These are phyloP conservation scores for Penicillium concentricum DNA, from an alignment of 2,329 filamentous ascomycete genomes.

Conservation along the genomic window DNA sequence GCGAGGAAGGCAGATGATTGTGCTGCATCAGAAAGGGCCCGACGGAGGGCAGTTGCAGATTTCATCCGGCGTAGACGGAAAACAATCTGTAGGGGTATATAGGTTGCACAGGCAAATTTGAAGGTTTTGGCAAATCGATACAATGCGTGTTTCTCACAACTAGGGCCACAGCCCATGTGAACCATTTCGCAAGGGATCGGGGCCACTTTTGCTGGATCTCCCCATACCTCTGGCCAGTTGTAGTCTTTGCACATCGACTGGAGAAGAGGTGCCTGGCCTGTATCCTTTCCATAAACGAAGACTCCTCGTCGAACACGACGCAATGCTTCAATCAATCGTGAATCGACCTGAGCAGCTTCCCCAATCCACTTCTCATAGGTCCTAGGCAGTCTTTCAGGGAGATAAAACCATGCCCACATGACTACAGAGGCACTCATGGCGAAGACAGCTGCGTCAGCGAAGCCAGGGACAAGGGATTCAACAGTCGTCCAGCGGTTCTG, in stretches of 20 bases:
- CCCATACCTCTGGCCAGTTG: conserved; percentile 66
- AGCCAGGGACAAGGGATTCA: conserved; percentile 42
- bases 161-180: conserved; percentile 73
- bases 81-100: conserved; percentile 71
- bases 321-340: conserved; percentile 71
- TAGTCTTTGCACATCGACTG: conserved; percentile 71
- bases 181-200: conserved; percentile 82
- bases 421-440: conserved; percentile 69
- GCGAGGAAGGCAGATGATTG: conserved; percentile 77
- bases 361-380: conserved; percentile 81
- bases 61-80: conserved; percentile 56
- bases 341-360: conserved; percentile 71
- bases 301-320: conserved; percentile 62
- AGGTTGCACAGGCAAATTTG: conserved; percentile 71
- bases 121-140: conserved; percentile 68
- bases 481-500: conserved; percentile 32
- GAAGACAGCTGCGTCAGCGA: conserved; percentile 70
- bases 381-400: conserved; percentile 66
- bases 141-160: conserved; percentile 69
- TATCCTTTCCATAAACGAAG: conserved; percentile 72
- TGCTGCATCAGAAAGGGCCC: conserved; percentile 59
- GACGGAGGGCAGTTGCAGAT: conserved; percentile 44
- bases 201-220: conserved; percentile 65
- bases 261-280: conserved; percentile 66
- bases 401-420: conserved; percentile 90